These are phyloP conservation scores for Gentiana macrophylla DNA, from an alignment of 257 asterid genomes.

Conservation along the genomic window DNA sequence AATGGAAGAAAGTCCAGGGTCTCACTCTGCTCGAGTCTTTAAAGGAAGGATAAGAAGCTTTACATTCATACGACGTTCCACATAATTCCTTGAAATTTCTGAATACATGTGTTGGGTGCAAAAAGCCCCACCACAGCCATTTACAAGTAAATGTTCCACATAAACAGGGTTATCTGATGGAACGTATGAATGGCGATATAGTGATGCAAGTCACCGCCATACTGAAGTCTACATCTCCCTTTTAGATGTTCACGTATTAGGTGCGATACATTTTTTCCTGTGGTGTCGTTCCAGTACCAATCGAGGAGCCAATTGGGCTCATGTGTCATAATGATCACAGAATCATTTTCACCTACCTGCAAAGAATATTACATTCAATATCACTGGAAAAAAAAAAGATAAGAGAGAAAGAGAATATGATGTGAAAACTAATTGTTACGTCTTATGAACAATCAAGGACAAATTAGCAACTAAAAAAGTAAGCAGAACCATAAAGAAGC, in stretches of 20 bases:
- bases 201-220: constrained; percentile 98
- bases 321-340: constrained; percentile 94
- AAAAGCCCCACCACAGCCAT: constrained; percentile 98
- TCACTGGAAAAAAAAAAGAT: neutral
- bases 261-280: constrained; percentile 72
- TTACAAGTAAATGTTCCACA: constrained; percentile 89
- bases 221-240: constrained; percentile 86
- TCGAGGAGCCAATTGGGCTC: constrained; percentile 98
- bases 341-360: constrained; percentile 73
- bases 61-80: constrained; percentile 67
- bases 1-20: neutral
- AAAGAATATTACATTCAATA: constrained; percentile 5
- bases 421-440: neutral
- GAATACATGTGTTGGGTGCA: constrained; percentile 98
- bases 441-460: neutral
- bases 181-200: constrained; percentile 83
- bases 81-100: constrained; percentile 45
- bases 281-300: constrained; percentile 73
- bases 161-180: constrained; percentile 71
- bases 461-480: neutral
- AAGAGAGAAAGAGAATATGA: neutral
- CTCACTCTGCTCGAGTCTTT: constrained; percentile 97
- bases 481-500: too few relatives aligned
- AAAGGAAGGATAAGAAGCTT: constrained; percentile 82
- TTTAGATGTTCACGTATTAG: constrained; percentile 71